phyloP scores from a whole-genome alignment of 345 rosid species.

The Corymbia maculata region DNA sequence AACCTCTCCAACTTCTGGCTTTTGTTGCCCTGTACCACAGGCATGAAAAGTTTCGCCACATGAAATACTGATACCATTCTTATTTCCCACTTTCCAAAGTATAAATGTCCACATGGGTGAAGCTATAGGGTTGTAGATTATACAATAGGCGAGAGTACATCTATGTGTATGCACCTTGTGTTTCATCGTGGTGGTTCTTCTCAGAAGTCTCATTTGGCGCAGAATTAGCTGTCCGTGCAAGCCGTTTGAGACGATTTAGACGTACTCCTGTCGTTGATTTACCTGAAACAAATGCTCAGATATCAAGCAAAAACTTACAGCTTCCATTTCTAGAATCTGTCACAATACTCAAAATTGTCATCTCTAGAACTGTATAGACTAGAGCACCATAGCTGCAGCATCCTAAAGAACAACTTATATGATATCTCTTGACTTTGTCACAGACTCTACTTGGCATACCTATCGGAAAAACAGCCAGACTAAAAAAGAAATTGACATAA shows the following conservation, averaged over 20 bases:
- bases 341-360: background rate
- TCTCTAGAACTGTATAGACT: background rate
- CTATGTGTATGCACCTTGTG: slow-evolving; percentile 25
- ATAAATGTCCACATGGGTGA: background rate
- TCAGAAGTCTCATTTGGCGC: slow-evolving; percentile 7
- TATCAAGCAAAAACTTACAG: background rate
- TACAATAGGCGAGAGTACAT: background rate
- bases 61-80: background rate
- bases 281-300: slow-evolving; percentile 26
- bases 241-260: slow-evolving; percentile 53
- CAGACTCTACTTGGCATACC: background rate
- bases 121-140: background rate
- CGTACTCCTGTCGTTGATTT: slow-evolving; percentile 46
- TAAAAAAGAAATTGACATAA: background rate
- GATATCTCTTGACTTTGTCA: background rate
- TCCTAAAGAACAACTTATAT: background rate
- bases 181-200: slow-evolving; percentile 12
- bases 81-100: background rate
- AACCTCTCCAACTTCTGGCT: background rate
- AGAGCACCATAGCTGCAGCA: background rate
- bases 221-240: slow-evolving; percentile 46
- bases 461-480: background rate
- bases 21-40: background rate
- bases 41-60: background rate
- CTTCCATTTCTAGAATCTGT: background rate